phyloP scores from a whole-genome alignment of 495 filamentous ascomycete genomes.

The Aspergillus ellipticus region DNA sequence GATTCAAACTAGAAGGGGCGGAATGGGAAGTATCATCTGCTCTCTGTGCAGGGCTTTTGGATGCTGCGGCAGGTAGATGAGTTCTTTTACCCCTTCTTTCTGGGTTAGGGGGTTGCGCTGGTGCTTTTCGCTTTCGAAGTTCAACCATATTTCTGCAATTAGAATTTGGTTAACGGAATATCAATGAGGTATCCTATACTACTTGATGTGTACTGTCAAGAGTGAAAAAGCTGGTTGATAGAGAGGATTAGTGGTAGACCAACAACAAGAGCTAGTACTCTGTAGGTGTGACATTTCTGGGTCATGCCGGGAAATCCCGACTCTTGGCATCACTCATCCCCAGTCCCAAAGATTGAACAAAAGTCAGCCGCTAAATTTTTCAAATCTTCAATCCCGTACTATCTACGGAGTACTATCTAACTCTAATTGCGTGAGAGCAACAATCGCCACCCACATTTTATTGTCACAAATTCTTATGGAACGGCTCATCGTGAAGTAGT shows the following conservation, averaged over 20 bases:
- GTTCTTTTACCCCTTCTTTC: conserved; percentile 52
- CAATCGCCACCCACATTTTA: conserved; percentile 19
- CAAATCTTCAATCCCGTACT: too few relatives aligned
- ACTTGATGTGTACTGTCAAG: too few relatives aligned
- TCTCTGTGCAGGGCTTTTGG: conserved; percentile 31
- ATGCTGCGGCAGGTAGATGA: conserved; percentile 44
- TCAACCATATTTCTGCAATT: conserved; percentile 48
- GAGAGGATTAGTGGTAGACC: neutral
- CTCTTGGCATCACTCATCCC: neutral
- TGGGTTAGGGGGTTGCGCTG: conserved; percentile 48
- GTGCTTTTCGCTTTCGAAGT: conserved; percentile 73
- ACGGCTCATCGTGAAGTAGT: conserved; percentile 1
- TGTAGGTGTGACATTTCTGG: neutral
- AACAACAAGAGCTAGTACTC: neutral
- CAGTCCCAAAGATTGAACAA: neutral
- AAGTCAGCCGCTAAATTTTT: neutral
- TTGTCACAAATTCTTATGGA: neutral
- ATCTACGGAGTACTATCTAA: too few relatives aligned
- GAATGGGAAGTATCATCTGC: conserved; percentile 17
- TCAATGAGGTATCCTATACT: too few relatives aligned
- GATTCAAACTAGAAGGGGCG: conserved; percentile 21
- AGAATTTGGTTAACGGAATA: too few relatives aligned
- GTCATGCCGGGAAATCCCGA: conserved; percentile 23
- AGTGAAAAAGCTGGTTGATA: neutral
- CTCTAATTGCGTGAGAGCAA: neutral